Conservation (phyloP, 441 rosid species). For the Eruca vesicaria region DNA sequence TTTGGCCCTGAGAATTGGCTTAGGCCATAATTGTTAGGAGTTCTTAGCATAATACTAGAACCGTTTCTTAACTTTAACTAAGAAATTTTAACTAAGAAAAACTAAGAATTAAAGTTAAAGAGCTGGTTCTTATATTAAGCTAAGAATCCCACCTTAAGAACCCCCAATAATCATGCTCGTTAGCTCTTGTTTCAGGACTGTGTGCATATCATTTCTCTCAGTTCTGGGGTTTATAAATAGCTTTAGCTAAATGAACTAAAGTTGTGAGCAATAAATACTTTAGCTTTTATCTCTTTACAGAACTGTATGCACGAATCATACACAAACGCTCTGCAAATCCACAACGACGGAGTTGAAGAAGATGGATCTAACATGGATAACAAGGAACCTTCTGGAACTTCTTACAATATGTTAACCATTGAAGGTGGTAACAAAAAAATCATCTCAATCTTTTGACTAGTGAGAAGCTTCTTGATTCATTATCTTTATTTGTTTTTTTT, state of each 20-base stretch:
- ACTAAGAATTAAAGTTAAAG: too few species aligned
- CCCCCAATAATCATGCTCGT: too few species aligned
- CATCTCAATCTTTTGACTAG: neutral
- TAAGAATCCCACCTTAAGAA: too few species aligned
- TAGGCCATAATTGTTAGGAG: too few species aligned
- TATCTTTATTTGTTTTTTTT: conserved; percentile 22
- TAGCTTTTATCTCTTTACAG: neutral
- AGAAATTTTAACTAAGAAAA: too few species aligned
- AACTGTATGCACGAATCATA: conserved; percentile 71
- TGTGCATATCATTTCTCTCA: neutral
- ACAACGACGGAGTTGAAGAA: conserved; percentile 62
- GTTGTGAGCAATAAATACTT: neutral
- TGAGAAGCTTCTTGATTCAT: neutral
- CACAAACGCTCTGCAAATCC: conserved; percentile 61
- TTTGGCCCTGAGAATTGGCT: neutral
- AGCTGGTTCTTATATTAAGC: too few species aligned
- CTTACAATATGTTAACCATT: conserved; percentile 52
- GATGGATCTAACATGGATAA: conserved; percentile 65
- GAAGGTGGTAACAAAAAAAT: conserved; percentile 57
- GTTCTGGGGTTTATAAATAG: neutral
- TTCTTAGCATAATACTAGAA: too few species aligned
- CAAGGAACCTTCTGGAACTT: conserved; percentile 43
- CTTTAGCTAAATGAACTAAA: neutral
- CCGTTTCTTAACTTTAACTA: too few species aligned
- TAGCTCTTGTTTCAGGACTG: neutral